Percentiles rank a stretch among this genome's conserved stretches.
Evolutionary conservation across 1,139 yeast species (phyloP).

Genomic region (Spathaspora sp.): DNA sequence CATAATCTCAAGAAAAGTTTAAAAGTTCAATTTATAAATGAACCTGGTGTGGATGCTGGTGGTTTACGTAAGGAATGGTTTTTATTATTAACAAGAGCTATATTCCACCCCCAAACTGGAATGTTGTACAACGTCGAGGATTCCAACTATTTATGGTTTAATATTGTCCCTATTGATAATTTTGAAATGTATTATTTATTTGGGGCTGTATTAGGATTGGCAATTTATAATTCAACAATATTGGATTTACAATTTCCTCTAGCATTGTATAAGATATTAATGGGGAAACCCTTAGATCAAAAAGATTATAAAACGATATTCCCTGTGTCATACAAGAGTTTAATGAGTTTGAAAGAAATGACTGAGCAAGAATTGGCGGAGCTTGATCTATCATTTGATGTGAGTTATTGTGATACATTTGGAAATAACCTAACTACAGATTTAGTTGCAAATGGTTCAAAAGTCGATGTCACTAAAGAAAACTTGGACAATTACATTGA

Average conservation of each 20-base stretch:
- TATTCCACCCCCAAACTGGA: constrained; percentile 68
- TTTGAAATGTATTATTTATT: constrained; percentile 66
- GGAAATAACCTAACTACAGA: constrained; percentile 43
- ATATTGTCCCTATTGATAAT: constrained; percentile 44
- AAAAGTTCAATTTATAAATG: constrained; percentile 75
- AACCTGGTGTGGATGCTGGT: constrained; percentile 94
- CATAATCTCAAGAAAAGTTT: constrained; percentile 71
- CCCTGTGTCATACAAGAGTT: constrained; percentile 64
- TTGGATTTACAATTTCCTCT: constrained; percentile 76
- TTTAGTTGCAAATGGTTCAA: constrained; percentile 57
- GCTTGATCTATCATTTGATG: constrained; percentile 38
- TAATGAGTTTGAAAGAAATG: constrained; percentile 53
- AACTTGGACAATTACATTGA: constrained; percentile 65
- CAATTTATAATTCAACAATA: constrained; percentile 86
- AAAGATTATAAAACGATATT: constrained; percentile 66
- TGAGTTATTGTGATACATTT: constrained; percentile 38
- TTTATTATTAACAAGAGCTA: constrained; percentile 61
- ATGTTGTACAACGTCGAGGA: constrained; percentile 64
- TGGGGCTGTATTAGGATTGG: constrained; percentile 86
- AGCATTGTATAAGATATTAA: constrained; percentile 71
- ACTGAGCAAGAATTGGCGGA: constrained; percentile 25
- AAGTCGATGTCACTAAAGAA: constrained; percentile 48
- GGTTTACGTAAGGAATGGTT: constrained; percentile 96
- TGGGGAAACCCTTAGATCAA: constrained; percentile 54
- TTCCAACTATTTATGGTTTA: constrained; percentile 77